Base-by-base conservation (phyloP, 805 yeast species). In the Candida yuanshanica region DNA sequence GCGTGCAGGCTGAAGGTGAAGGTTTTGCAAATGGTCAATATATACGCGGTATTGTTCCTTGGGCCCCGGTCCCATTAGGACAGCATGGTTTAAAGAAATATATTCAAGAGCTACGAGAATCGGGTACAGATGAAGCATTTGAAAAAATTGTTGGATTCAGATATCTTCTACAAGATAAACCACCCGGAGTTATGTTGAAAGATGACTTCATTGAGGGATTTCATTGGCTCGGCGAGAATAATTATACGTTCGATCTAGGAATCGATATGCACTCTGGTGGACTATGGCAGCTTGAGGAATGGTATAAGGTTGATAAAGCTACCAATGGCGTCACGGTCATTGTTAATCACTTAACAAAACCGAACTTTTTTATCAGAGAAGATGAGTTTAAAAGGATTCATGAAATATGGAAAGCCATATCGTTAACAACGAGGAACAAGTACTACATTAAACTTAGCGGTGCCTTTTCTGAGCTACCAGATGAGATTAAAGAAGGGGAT, bases 31-130 rank as follows among this genome's bases (percentile, higher is more conserved):
- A 20, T 4, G 20, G 23, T 7, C 20, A 36, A 2, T 45, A 37
- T 33, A 49, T 47, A 24, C 54, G 52, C 31, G 72, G 57, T 3
- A 49, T 68, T 8, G 50, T 71, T n/a, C 72, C 75, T 1, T 69
- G 72, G 73, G 72, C 70, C 1, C 75, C 77, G 6, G 37, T 69
- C 8, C 61, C 65, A 7, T 42, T 52, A 6, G 74, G 74, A 2
- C 34, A 50, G 2, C 43, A 40, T 0, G 47, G 45, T 1, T 34
- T 60, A 4, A 20, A 31, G 5, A 34, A 42, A 31, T 57, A 49
- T 38, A 26, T 51, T 7, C 33, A 34, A 1, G 38, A 39, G 10
- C 21, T 68, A 32, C 42, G 39, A 14, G 29, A 40, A 8, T 53
- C 45, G 25, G 49, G 58, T 1, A 39, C 43, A 1, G 37, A 43